Evolutionary conservation across 2,329 filamentous ascomycete species (phyloP), one percentile per base, ranked within the genome.

Genomic region (Trichoderma cornu-damae): DNA sequence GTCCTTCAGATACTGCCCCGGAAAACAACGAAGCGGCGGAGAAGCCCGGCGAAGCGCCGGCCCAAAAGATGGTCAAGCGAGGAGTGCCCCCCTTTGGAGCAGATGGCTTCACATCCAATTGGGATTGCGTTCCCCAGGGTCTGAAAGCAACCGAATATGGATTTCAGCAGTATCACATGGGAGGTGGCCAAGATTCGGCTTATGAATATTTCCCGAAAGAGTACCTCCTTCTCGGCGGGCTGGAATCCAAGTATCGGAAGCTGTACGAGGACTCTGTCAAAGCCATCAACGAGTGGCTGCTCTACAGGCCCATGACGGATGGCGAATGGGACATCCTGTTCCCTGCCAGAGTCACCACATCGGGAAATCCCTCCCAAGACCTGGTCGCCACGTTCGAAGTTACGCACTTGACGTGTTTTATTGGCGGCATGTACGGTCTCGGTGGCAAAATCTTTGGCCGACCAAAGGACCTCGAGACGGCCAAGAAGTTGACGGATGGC

Each of bases 221-320:
- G 66, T 88, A 87, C 66, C 73, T 94, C 11, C 79, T 96, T 4
- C 80, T 96, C 2, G 89, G 89, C 58, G 91, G 90, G 1, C 77
- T 85, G 1, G 83, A 86, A 61, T 73, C 79, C 28, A 88, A 90
- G 68, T 95, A 95, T 70, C 77, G 79, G 60, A 80, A 79, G 18
- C 81, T 96, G 72, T 90, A 95, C 68, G 78, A 86, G 58, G 82
- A 81, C 57, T 81, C 84, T 3, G 81, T 86, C 28, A 81, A 86
- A 4, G 84, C 84, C 0, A 82, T 87, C 34, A 87, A 88, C 62
- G 79, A 90, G 62, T 80, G 88, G 69, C 78, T 96, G 8, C 82
- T 96, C 58, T 96, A 84, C 72, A 81, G 87, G 4, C 90, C 91
- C 0, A 87, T 94, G 83, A 80, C 84, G 18, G 80, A 84, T 6